Base-by-base conservation (phyloP, 495 filamentous ascomycete species). In the Penicillium coprophilum region DNA sequence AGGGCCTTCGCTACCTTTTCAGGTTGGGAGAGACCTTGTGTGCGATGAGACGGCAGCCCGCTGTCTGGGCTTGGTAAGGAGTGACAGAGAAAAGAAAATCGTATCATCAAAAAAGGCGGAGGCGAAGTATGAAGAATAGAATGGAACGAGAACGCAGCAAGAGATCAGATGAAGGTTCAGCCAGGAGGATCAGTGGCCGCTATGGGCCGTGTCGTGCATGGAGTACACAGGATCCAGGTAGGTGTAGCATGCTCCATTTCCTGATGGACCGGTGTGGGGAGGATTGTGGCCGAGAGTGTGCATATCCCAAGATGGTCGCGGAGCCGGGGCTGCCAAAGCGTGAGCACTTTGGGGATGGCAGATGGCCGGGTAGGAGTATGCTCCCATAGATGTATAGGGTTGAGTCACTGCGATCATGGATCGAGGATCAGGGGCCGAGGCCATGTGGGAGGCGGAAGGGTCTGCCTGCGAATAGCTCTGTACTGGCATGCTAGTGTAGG, bases 151-250 rank as follows among this genome's bases (percentile, higher is more conserved):
- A 43, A 59, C 13, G 55, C 45, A 39, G 55, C 53, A 60, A 52
- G 46, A 54, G 50, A 53, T 58, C 62, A 56, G 1, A 52, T 51
- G 57, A 56, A 43, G 50, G 43, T 24, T 17, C 13, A 53, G 61
- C 59, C 55, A 54, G 57, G 50, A 55, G 20, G 41, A 55, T 63
- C 49, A 70, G 28, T 52, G 56, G 19, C 63, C 64, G n/a, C 63
- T 63, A 12, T 64, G 62, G 8, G 62, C 19, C 4, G 61, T 51
- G 17, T 71, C 67, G 8, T 64, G 69, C 6, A 75, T 50, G 28
- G 74, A 62, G 50, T 77, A 78, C 59, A 69, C 68, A 15, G 69
- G 65, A 27, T 70, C 63, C 62, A 78, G 53, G 50, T 75, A 75
- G 41, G 53, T 61, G 55, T 75, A 77, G 58, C 68, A 69, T 28